Conservation (phyloP, 345 rosid species). For the Garcia nutans region DNA sequence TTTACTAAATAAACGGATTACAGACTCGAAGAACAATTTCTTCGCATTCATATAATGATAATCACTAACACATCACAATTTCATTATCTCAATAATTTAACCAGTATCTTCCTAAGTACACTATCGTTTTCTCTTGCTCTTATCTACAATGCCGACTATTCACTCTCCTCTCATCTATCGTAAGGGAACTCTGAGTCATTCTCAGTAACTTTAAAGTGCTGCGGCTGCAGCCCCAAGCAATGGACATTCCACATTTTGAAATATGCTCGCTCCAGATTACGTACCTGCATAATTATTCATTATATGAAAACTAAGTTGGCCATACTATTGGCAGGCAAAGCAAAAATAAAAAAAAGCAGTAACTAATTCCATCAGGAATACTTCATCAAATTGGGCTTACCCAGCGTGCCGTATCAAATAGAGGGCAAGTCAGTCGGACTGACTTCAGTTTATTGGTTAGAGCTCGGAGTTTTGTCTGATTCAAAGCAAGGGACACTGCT, state of each 20-base stretch:
- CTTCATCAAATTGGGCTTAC: conserved; percentile 38
- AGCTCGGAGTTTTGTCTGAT: conserved; percentile 64
- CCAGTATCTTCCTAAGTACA: not conserved
- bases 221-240: conserved; percentile 71
- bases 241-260: conserved; percentile 94
- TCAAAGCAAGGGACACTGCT: conserved; percentile 75
- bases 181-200: conserved; percentile 73
- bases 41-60: not conserved
- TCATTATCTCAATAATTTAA: conserved; percentile 14
- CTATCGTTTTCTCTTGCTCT: conserved; percentile 4
- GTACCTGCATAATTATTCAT: conserved; percentile 54
- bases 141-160: conserved; percentile 26
- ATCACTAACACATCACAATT: not conserved
- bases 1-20: not conserved
- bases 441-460: conserved; percentile 66
- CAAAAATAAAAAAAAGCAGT: no score
- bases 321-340: no score
- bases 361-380: not conserved
- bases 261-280: conserved; percentile 82
- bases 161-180: conserved; percentile 13
- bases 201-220: conserved; percentile 78
- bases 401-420: conserved; percentile 94
- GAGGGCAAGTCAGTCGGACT: conserved; percentile 76
- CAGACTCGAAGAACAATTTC: not conserved
- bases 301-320: no score